Evolutionary conservation across 192 early-diverging fungal genomes (phyloP).

Genomic region (Dissophora ornata): DNA sequence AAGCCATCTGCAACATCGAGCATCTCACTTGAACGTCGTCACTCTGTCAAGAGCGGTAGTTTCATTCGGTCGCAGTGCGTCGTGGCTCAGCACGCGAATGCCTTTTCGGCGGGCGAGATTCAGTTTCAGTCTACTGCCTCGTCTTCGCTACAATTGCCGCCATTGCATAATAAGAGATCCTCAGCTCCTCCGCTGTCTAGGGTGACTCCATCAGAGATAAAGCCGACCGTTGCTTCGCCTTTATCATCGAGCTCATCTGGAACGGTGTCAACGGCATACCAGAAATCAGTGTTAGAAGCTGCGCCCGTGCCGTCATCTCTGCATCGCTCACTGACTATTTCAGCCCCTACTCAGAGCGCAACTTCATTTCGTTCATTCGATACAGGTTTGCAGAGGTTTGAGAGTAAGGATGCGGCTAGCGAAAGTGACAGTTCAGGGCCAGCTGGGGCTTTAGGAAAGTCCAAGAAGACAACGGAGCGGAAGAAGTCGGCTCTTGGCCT

Average conservation of each 20-base stretch:
- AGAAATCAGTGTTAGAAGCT: background rate
- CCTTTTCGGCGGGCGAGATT: constrained; percentile 44
- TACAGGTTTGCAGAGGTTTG: constrained; percentile 16
- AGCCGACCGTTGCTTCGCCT: background rate
- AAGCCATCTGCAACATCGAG: constrained; percentile 3
- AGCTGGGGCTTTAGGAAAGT: constrained; percentile 6
- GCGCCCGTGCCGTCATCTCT: background rate
- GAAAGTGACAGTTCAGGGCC: constrained; percentile 49
- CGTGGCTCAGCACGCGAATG: constrained; percentile 27
- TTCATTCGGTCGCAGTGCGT: constrained; percentile 27
- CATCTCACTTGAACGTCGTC: constrained; percentile 27
- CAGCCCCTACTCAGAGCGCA: constrained; percentile 20
- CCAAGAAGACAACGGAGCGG: constrained; percentile 17
- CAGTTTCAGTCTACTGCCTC: constrained; percentile 21
- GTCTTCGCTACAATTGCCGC: constrained; percentile 11
- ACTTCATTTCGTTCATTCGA: constrained; percentile 35
- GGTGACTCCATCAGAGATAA: background rate
- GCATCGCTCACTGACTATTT: constrained; percentile 10
- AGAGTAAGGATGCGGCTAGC: constrained; percentile 46
- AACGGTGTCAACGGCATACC: background rate
- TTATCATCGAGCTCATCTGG: background rate
- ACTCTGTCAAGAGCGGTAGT: constrained; percentile 8
- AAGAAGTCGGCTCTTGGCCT: constrained; percentile 35
- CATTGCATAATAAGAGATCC: constrained; percentile 19
- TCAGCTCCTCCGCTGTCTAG: constrained; percentile 41